Base-by-base conservation (phyloP, 2,329 filamentous ascomycete genomes). In the Colletotrichum cordylinicola region DNA sequence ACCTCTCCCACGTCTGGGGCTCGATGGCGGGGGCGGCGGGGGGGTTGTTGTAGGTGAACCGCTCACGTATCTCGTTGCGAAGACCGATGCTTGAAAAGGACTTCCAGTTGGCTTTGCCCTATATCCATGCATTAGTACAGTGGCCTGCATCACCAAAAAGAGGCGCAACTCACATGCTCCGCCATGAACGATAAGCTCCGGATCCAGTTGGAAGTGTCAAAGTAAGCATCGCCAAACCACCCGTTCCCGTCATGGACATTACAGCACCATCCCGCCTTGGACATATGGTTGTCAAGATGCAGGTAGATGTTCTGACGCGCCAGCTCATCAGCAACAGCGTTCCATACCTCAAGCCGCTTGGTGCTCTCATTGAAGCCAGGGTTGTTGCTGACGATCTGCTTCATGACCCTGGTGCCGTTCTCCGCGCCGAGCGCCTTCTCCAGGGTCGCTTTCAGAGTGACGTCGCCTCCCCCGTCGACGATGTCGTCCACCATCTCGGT, bases 401-500 rank as follows among this genome's bases (percentile, higher is more conserved):
- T 75, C 27, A 88, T 83, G 0, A 90, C 83, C 1, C 81, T 80
- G 0, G 87, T 85, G 0, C 89, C 90, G 77, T 91, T 90, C 4
- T 83, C 81, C 24, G 83, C 76, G 1, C 89, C 90, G 64, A 87
- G 83, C 35, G 85, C 86, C 7, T 79, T 80, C 13, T 75, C 80
- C 21, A 88, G 84, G 0, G 86, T 84, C 12, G 79, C 79, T 60
- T 81, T 79, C 7, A 88, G 79, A 1, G 85, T 82, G 73, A 87
- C 86, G 39, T 79, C 76, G 10, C 82, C 83, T 18, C 80, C 82
- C 58, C 85, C 84, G 31, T 82, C 82, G 56, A 85, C 82, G 74
- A 87, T 86, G 76, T 88, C 83, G 76, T 91, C 90, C 43, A 91
- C 83, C 88, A 91, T 89, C 78, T 91, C 86, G 77, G 88, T 91